A percentile compares a stretch with the other conserved stretches of the same genome.
These are phyloP conservation scores for Microstegium vimineum DNA, from an alignment of 176 grass and related monocot genomes.

Conservation along the genomic window DNA sequence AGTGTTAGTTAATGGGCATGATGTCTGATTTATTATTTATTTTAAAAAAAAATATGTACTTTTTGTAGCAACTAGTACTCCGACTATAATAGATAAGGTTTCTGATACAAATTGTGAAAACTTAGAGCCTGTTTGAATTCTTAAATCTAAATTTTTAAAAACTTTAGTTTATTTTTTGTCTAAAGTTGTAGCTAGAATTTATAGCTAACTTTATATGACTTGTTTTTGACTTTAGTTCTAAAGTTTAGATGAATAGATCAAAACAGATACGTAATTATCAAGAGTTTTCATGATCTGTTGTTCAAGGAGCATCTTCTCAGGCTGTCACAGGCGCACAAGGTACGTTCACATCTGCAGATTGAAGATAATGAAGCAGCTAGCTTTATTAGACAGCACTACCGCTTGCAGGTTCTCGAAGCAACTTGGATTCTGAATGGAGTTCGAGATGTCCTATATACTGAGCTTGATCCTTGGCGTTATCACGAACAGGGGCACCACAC, in stretches of 20 bases:
- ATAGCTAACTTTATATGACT: too few relatives aligned
- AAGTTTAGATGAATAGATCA: too few relatives aligned
- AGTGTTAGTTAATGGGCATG: not conserved
- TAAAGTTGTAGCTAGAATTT: too few relatives aligned
- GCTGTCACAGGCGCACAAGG: not conserved
- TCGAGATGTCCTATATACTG: not conserved
- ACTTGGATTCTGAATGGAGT: not conserved
- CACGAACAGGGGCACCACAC: constrained; percentile 6
- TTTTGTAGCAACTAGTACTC: not conserved
- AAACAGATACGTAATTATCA: not conserved
- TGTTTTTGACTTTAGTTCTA: too few relatives aligned
- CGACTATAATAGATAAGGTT: not conserved
- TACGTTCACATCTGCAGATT: not conserved
- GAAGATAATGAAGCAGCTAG: not conserved
- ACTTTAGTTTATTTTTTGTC: too few relatives aligned
- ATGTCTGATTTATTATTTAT: not conserved
- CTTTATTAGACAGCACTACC: not conserved
- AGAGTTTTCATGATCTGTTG: not conserved
- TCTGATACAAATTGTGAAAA: not conserved
- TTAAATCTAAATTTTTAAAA: too few relatives aligned
- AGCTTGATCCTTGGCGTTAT: constrained; percentile 8
- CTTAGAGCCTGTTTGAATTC: too few relatives aligned
- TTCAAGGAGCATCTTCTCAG: not conserved
- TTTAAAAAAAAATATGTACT: not conserved
- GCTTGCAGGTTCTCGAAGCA: not conserved